Conservation (phyloP, 2,329 filamentous ascomycete genomes). For the Calonectria pseudoturangicola region DNA sequence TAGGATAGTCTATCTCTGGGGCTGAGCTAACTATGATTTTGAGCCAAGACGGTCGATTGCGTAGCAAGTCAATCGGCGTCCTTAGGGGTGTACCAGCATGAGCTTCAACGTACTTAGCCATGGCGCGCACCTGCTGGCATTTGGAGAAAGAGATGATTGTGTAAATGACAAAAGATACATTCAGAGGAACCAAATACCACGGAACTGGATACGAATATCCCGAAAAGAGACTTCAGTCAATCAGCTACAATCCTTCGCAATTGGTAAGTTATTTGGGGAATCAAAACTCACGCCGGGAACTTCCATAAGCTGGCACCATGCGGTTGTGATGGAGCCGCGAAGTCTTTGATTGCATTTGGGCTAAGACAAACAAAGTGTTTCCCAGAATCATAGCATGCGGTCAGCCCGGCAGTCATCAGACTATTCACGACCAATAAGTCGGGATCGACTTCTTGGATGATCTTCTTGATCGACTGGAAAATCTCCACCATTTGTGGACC, state of each 20-base stretch:
- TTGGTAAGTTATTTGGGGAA: neutral
- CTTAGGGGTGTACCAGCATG: conserved; percentile 45
- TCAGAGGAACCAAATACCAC: conserved; percentile 63
- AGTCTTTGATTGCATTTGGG: conserved; percentile 66
- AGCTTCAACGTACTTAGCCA: conserved; percentile 39
- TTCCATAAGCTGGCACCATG: conserved; percentile 59
- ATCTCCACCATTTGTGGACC: conserved; percentile 63
- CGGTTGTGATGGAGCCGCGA: conserved; percentile 63
- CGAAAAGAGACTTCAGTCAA: conserved; percentile 61
- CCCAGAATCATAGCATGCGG: conserved; percentile 62
- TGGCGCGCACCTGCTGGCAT: conserved; percentile 36
- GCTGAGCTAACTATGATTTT: conserved; percentile 54
- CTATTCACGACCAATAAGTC: conserved; percentile 65
- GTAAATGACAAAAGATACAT: conserved; percentile 62
- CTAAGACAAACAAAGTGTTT: conserved; percentile 62
- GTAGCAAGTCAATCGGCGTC: conserved; percentile 49
- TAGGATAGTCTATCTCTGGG: conserved; percentile 63
- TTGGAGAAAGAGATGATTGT: conserved; percentile 39
- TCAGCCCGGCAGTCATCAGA: conserved; percentile 64
- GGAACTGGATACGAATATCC: conserved; percentile 68
- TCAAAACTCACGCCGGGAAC: conserved; percentile 60
- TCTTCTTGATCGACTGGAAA: conserved; percentile 60
- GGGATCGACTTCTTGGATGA: conserved; percentile 62
- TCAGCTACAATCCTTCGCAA: neutral
- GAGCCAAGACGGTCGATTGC: conserved; percentile 40